phyloP scores from a whole-genome alignment of 805 yeast genomes.

The Saccharomycopsis fermentans region DNA sequence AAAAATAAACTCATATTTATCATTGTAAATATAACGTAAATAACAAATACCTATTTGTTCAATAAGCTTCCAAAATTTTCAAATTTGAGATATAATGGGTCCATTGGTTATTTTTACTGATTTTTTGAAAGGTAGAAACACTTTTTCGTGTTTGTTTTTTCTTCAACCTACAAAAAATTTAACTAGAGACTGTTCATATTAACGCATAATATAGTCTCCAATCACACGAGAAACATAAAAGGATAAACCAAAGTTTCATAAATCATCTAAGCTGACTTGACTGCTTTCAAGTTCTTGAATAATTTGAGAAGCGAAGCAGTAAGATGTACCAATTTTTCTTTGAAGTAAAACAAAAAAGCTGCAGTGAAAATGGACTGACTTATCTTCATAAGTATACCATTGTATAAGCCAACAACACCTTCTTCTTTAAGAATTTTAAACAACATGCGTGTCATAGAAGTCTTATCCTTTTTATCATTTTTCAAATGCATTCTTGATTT shows the following conservation, averaged over 20 bases:
- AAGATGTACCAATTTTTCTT: constrained; percentile 66
- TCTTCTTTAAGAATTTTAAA: constrained; percentile 53
- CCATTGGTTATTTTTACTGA: too few relatives aligned
- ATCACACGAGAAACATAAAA: not conserved
- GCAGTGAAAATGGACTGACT: constrained; percentile 80
- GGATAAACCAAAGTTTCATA: not conserved
- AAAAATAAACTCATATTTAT: too few relatives aligned
- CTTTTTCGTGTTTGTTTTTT: too few relatives aligned
- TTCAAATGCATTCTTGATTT: constrained; percentile 81
- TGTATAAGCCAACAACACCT: constrained; percentile 69
- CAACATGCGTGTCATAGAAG: constrained; percentile 37
- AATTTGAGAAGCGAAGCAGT: constrained; percentile 45
- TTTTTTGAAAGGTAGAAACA: too few relatives aligned
- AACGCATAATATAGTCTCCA: not conserved
- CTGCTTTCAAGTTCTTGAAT: constrained; percentile 20
- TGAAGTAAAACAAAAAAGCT: constrained; percentile 82
- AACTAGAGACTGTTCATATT: too few relatives aligned
- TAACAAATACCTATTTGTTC: too few relatives aligned
- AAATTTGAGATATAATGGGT: too few relatives aligned
- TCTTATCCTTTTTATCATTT: constrained; percentile 19
- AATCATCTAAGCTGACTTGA: not conserved
- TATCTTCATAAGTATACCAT: constrained; percentile 72
- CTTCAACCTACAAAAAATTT: too few relatives aligned
- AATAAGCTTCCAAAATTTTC: too few relatives aligned
- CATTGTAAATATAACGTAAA: too few relatives aligned